phyloP scores from a whole-genome alignment of 371 early-diverging fungal species.

The Synchytrium microbalum region DNA sequence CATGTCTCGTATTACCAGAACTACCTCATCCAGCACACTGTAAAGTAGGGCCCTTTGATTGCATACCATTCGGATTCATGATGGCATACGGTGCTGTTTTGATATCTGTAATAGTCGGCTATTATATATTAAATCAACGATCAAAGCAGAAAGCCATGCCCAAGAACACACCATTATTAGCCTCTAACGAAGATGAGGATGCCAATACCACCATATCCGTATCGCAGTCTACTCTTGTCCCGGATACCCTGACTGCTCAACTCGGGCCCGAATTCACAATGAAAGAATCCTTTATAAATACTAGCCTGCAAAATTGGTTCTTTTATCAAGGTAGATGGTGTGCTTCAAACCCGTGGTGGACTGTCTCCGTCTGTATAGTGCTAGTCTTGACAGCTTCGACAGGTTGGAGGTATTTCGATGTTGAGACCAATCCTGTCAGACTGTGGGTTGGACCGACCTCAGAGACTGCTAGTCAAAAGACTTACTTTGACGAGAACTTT shows the following conservation, averaged over 20 bases:
- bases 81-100: conserved; percentile 43
- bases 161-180: background rate
- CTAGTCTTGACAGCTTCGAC: conserved; percentile 42
- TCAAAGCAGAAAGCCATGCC: background rate
- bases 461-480: conserved; percentile 51
- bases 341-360: conserved; percentile 49
- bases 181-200: background rate
- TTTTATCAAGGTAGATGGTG: conserved; percentile 58
- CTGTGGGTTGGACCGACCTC: conserved; percentile 67
- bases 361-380: conserved; percentile 37
- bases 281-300: conserved; percentile 5
- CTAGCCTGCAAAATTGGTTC: conserved; percentile 27
- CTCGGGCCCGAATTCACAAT: background rate
- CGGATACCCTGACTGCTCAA: background rate
- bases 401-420: conserved; percentile 34
- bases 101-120: conserved; percentile 19
- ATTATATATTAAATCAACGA: background rate
- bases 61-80: conserved; percentile 53
- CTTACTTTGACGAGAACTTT: conserved; percentile 60
- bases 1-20: conserved; percentile 51
- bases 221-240: background rate
- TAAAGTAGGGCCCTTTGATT: conserved; percentile 43
- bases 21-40: conserved; percentile 35
- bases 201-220: background rate
- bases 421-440: conserved; percentile 50